phyloP scores from a whole-genome alignment of 2,329 filamentous ascomycete genomes.

The Venturia aucupariae region DNA sequence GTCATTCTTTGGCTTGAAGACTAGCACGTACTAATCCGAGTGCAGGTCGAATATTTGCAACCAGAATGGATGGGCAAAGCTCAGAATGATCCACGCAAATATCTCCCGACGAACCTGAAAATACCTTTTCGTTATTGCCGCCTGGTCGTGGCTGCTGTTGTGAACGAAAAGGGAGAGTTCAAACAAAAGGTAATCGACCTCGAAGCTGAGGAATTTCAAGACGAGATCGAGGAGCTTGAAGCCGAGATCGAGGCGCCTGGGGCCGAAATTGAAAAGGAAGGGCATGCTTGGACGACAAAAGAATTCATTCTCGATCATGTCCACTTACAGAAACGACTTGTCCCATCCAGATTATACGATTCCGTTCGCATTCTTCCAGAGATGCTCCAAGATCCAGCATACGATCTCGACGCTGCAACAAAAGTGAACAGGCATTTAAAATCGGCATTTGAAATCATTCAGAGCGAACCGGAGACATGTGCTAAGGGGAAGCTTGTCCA shows the following conservation, averaged over 20 bases:
- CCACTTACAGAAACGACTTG: not conserved
- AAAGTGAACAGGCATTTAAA: not conserved
- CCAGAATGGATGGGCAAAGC: constrained; percentile 32
- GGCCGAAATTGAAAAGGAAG: not conserved
- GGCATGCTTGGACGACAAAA: not conserved
- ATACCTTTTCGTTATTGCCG: constrained; percentile 65
- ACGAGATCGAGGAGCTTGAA: not conserved
- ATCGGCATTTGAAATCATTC: not conserved
- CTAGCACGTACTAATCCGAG: not conserved
- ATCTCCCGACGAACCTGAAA: constrained; percentile 39
- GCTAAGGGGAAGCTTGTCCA: not conserved
- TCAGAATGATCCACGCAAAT: constrained; percentile 22
- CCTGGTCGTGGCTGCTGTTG: constrained; percentile 46
- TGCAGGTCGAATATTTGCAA: constrained; percentile 33
- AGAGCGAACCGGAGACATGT: not conserved
- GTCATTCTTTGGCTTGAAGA: not conserved
- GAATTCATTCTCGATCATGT: not conserved
- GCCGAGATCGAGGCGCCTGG: not conserved
- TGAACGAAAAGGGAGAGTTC: constrained; percentile 3
- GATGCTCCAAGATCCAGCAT: not conserved
- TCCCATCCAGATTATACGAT: not conserved
- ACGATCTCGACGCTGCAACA: not conserved
- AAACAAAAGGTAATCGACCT: constrained; percentile 29
- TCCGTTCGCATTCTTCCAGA: not conserved
- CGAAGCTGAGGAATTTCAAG: not conserved